These are phyloP conservation scores for Trichothecium sympodiale DNA, from an alignment of 2,329 filamentous ascomycete genomes.

Conservation along the genomic window DNA sequence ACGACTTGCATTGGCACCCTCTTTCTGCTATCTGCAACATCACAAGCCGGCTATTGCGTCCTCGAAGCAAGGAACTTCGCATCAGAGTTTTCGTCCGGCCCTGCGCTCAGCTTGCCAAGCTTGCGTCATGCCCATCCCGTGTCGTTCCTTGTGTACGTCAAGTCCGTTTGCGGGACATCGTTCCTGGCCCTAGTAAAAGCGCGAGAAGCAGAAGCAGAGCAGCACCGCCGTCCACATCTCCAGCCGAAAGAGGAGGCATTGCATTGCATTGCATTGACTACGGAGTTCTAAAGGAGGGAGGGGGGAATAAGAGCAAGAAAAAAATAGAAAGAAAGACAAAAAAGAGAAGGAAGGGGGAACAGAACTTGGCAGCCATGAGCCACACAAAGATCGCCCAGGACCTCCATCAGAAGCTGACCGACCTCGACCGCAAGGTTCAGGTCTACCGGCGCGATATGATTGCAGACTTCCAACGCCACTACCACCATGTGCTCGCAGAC, in stretches of 20 bases:
- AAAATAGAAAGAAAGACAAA: too few species aligned
- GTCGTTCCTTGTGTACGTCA: slow-evolving; percentile 14
- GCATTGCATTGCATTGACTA: too few species aligned
- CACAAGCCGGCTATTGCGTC: too few species aligned
- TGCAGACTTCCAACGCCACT: slow-evolving; percentile 44
- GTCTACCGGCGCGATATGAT: slow-evolving; percentile 46
- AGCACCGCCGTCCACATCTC: too few species aligned
- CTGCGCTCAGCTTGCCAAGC: slow-evolving; percentile 10
- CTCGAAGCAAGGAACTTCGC: background rate
- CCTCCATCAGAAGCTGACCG: slow-evolving; percentile 40
- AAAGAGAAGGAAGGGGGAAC: too few species aligned
- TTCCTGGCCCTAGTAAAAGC: slow-evolving; percentile 4
- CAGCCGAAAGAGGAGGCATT: too few species aligned
- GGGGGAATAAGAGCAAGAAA: too few species aligned
- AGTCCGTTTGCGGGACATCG: slow-evolving; percentile 17
- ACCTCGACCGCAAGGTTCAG: slow-evolving; percentile 46
- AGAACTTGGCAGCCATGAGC: slow-evolving; percentile 19
- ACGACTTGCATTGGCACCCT: too few species aligned
- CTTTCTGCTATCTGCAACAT: too few species aligned
- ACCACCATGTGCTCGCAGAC: slow-evolving; percentile 36
- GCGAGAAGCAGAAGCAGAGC: too few species aligned
- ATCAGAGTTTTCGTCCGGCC: background rate
- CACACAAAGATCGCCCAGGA: slow-evolving; percentile 33
- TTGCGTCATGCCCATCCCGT: slow-evolving; percentile 26
- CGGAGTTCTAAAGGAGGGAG: too few species aligned